phyloP scores from a whole-genome alignment of 192 early-diverging fungal species.

The Podila horticola region DNA sequence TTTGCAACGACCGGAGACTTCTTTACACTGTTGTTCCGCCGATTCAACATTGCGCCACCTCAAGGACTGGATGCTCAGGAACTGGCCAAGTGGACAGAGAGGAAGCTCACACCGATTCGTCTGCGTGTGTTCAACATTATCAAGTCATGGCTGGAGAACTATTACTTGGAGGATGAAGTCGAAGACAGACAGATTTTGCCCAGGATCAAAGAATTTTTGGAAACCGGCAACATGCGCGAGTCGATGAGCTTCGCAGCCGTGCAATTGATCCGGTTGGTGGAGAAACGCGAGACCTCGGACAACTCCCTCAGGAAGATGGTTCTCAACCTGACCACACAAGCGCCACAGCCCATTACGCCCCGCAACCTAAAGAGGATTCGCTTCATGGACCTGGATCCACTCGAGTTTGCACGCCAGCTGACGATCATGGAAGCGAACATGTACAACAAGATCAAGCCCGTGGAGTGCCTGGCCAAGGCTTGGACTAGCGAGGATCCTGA shows the following conservation, averaged over 20 bases:
- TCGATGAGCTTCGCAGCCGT: constrained; percentile 74
- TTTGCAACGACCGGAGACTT: constrained; percentile 86
- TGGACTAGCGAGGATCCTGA: constrained; percentile 75
- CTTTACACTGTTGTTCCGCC: constrained; percentile 74
- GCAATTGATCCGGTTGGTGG: constrained; percentile 82
- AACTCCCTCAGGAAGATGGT: constrained; percentile 69
- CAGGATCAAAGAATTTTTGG: constrained; percentile 77
- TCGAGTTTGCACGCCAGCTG: constrained; percentile 95
- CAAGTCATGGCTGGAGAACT: constrained; percentile 96
- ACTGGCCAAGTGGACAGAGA: constrained; percentile 81
- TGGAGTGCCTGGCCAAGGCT: constrained; percentile 90
- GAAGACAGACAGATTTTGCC: constrained; percentile 76
- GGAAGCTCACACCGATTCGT: constrained; percentile 90
- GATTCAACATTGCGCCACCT: constrained; percentile 86
- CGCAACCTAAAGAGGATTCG: constrained; percentile 79
- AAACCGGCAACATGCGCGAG: constrained; percentile 75
- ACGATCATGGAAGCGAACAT: constrained; percentile 91
- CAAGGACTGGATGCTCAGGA: constrained; percentile 68
- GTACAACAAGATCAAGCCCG: constrained; percentile 85
- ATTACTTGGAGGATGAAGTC: constrained; percentile 81
- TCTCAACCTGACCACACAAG: constrained; percentile 65
- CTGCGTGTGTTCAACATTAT: constrained; percentile 94
- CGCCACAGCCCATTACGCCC: constrained; percentile 86
- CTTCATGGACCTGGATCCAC: constrained; percentile 90
- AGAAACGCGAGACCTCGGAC: constrained; percentile 73